Conservation (phyloP, 306 rosid species). For the Macrotyloma uniflorum region DNA sequence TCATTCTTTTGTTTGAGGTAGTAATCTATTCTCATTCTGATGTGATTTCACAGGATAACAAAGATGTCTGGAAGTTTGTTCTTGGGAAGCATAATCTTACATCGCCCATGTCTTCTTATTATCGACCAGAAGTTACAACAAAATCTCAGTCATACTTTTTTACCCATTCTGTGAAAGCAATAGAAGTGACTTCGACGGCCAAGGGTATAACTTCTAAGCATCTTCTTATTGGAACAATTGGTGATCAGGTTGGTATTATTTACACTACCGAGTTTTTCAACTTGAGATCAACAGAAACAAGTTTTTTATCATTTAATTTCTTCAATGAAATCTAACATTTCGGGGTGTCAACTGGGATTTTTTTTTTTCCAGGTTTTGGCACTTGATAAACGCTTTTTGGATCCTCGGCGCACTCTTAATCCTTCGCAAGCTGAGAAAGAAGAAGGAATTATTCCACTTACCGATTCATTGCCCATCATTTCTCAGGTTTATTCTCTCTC, state of each 20-base stretch:
- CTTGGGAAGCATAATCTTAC: conserved; percentile 98
- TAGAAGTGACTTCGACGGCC: conserved; percentile 87
- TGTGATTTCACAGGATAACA: conserved; percentile 69
- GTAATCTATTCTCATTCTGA: neutral
- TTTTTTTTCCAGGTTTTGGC: conserved; percentile 74
- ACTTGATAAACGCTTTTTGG: conserved; percentile 88
- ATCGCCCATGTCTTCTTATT: conserved; percentile 81
- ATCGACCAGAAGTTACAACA: conserved; percentile 79
- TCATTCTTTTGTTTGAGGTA: neutral
- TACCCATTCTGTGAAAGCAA: conserved; percentile 86
- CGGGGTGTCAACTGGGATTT: conserved; percentile 4
- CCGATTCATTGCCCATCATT: conserved; percentile 90
- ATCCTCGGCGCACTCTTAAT: conserved; percentile 85
- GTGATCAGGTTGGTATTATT: conserved; percentile 79
- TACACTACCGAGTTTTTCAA: conserved; percentile 24
- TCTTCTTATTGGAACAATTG: conserved; percentile 89
- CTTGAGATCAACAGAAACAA: conserved; percentile 8
- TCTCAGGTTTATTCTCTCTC: conserved; percentile 67
- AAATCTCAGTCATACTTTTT: conserved; percentile 90
- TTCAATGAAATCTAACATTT: conserved; percentile 25
- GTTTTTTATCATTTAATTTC: conserved; percentile 26
- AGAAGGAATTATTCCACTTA: conserved; percentile 96
- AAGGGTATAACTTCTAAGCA: conserved; percentile 98
- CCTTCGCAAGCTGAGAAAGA: conserved; percentile 90
- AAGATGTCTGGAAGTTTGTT: conserved; percentile 90